phyloP scores from a whole-genome alignment of 2,329 filamentous ascomycete genomes.

The Penicillium italicum region DNA sequence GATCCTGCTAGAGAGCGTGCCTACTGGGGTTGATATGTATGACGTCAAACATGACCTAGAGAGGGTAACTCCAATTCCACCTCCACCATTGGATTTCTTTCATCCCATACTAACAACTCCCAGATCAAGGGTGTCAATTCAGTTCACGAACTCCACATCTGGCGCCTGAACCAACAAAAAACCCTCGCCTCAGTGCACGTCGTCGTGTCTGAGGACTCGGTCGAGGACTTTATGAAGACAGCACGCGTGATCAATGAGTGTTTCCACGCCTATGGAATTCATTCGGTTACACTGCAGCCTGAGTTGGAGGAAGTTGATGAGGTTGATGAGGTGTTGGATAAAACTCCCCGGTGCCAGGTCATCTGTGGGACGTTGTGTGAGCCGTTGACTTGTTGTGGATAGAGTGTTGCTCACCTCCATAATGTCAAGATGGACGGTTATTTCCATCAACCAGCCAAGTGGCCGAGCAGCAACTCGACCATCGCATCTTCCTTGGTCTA shows the following conservation, averaged over 20 bases:
- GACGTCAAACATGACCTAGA: constrained; percentile 68
- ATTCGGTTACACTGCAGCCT: constrained; percentile 68
- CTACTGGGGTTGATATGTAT: constrained; percentile 55
- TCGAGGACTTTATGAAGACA: constrained; percentile 58
- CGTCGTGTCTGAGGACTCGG: constrained; percentile 55
- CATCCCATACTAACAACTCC: constrained; percentile 11
- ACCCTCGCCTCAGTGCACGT: constrained; percentile 67
- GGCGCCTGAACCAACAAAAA: constrained; percentile 68
- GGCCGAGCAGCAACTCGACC: constrained; percentile 24
- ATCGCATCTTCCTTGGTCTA: constrained; percentile 34
- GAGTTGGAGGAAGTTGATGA: constrained; percentile 44
- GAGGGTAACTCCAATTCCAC: constrained; percentile 44
- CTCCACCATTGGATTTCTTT: background rate
- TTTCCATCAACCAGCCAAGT: constrained; percentile 22
- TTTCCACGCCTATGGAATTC: constrained; percentile 69
- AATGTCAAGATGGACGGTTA: background rate
- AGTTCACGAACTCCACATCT: constrained; percentile 70
- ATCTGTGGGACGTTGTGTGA: constrained; percentile 52
- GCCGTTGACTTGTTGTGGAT: constrained; percentile 51
- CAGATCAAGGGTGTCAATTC: constrained; percentile 64
- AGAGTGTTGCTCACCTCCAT: background rate
- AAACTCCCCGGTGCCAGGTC: constrained; percentile 46
- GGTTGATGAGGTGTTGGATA: constrained; percentile 11
- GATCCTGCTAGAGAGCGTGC: constrained; percentile 66
- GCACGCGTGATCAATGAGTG: constrained; percentile 64